These are phyloP conservation scores for Camelina neglecta DNA, from an alignment of 345 rosid species.

Conservation along the genomic window DNA sequence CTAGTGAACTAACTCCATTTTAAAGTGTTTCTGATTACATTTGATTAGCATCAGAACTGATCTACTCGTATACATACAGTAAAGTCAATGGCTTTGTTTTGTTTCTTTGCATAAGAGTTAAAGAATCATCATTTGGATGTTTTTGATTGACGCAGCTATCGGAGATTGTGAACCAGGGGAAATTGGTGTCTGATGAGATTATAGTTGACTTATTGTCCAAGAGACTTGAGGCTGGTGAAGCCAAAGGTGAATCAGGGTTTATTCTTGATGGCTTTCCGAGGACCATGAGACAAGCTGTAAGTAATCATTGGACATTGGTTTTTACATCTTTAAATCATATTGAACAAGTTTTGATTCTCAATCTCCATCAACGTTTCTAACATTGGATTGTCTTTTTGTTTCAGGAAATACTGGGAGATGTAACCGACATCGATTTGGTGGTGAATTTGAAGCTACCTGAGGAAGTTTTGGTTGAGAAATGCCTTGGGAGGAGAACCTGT, in stretches of 20 bases:
- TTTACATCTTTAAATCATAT: neutral
- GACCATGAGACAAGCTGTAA: slow-evolving; percentile 89
- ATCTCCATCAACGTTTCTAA: neutral
- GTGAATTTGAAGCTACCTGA: slow-evolving; percentile 84
- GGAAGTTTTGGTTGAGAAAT: slow-evolving; percentile 84
- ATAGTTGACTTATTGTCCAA: slow-evolving; percentile 72
- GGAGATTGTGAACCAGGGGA: slow-evolving; percentile 85
- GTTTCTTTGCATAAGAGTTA: neutral
- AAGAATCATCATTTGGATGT: slow-evolving; percentile 1
- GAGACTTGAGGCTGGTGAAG: slow-evolving; percentile 80
- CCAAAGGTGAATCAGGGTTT: slow-evolving; percentile 89
- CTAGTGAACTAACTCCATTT: slow-evolving; percentile 4
- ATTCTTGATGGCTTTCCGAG: slow-evolving; percentile 98
- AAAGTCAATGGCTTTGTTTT: slow-evolving; percentile 21
- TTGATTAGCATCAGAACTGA: slow-evolving; percentile 5
- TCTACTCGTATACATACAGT: neutral
- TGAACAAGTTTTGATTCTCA: neutral
- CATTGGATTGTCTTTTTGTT: slow-evolving; percentile 18
- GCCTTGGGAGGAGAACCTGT: slow-evolving; percentile 93
- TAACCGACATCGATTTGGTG: slow-evolving; percentile 81
- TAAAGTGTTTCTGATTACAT: neutral
- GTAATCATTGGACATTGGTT: slow-evolving; percentile 12
- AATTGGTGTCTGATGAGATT: slow-evolving; percentile 86
- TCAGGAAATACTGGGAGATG: slow-evolving; percentile 84
- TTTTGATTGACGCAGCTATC: slow-evolving; percentile 55